Conservation (phyloP, 768 basidiomycete genomes). For the Naganishia vishniacii region DNA sequence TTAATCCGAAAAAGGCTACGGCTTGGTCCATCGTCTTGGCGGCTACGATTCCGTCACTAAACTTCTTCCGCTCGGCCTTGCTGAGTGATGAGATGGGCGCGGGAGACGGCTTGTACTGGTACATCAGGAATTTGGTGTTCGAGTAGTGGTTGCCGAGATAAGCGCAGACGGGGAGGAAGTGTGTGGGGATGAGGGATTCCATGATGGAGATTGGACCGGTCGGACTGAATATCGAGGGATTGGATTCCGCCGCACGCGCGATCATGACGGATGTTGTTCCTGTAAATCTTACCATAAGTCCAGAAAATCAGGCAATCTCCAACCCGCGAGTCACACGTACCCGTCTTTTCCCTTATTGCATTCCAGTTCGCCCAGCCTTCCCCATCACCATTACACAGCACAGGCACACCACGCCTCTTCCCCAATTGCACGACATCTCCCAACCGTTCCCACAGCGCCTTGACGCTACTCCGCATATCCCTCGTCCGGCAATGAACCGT, state of each 20-base stretch:
- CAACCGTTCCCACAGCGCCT: constrained; percentile 70
- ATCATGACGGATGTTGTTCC: constrained; percentile 92
- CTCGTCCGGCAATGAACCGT: constrained; percentile 94
- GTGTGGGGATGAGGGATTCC: constrained; percentile 68
- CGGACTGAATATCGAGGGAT: constrained; percentile 78
- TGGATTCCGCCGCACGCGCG: constrained; percentile 86
- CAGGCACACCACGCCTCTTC: constrained; percentile 69
- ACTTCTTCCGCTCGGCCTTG: constrained; percentile 59
- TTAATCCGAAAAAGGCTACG: constrained; percentile 24
- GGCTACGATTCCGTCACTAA: constrained; percentile 56
- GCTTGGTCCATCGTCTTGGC: constrained; percentile 54
- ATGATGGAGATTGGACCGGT: constrained; percentile 59
- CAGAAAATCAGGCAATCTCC: constrained; percentile 5
- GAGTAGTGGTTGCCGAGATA: constrained; percentile 75
- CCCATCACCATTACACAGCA: constrained; percentile 93
- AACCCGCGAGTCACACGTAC: constrained; percentile 49
- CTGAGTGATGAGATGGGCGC: constrained; percentile 51
- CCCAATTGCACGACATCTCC: constrained; percentile 82
- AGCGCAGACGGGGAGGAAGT: constrained; percentile 49
- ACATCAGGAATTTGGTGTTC: constrained; percentile 79
- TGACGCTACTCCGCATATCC: constrained; percentile 78
- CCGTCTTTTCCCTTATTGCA: constrained; percentile 67
- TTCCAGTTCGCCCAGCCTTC: constrained; percentile 69
- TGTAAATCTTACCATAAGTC: constrained; percentile 35
- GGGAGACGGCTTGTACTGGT: constrained; percentile 70